Base-by-base conservation (phyloP, 495 filamentous ascomycete species). In the Daldinia grandis region DNA sequence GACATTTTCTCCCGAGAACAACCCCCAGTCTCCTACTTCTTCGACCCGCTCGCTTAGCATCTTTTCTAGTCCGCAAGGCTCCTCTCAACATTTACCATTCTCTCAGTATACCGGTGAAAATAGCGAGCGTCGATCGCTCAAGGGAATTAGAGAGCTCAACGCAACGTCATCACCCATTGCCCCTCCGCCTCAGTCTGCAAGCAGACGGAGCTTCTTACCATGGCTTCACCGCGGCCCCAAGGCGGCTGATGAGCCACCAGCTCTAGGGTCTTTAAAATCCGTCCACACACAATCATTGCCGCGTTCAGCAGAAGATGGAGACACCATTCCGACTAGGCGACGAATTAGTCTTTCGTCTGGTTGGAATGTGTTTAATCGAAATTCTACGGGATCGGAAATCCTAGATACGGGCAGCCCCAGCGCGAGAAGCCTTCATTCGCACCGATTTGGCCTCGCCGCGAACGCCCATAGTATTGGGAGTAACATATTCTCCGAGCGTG, bases 221-320 rank as follows among this genome's bases (percentile, higher is more conserved):
- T 81, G 81, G 33, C 91, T 94, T 70, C 88, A 88, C 75, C 86
- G 92, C 5, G 89, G 89, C 62, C 87, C 88, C 12, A 96, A 95
- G 77, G 86, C 87, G 3, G 78, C 85, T 54, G 90, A 91, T 9
- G 87, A 92, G 25, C 88, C 91, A 5, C 90, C 89, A 15, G 82
- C 88, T 44, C 76, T 96, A 19, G 93, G 93, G 14, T 88, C 87
- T 37, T 81, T 97, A 31, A 93, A 92, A 75, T 81, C 89, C 56
- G 86, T 87, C 3, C 91, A 97, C 74, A 93, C 92, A 74, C 92
- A 93, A 72, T 96, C 93, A 10, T 91, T 95, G 68, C 93, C 93
- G 2, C 79, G 81, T 25, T 81, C 83, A 54, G 78, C 74, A 0
- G 86, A 87, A 12, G 86, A 87, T 21, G 74, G 71, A 7, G 85